Base-by-base conservation (phyloP, 306 rosid species). In the Cucumis melo region DNA sequence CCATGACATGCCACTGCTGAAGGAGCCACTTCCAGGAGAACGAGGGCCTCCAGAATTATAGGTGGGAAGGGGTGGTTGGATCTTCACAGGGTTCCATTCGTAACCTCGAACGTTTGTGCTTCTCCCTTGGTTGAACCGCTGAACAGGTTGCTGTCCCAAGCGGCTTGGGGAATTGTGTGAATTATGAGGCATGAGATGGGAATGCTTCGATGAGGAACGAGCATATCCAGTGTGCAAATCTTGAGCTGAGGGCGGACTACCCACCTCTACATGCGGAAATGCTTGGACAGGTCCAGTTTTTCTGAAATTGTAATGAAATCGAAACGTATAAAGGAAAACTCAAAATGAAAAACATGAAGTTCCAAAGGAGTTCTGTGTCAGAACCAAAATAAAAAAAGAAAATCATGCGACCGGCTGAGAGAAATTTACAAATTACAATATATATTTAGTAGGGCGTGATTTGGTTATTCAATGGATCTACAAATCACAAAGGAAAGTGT, bases 101-200 rank as follows among this genome's bases (percentile, higher is more conserved):
- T 76, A 82, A 51, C 80, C 83, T 48, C 88, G 84, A 77, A 68
- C 56, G 15, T 79, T 58, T 54, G 80, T 81, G 19, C 90, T 88
- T 86, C 96, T 88, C 77, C 95, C 91, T 19, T 90, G 91, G 76
- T 81, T 82, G 73, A 77, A 84, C 80, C 97, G 84, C 81, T 86
- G 95, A 82, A 78, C 86, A 74, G 93, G 80, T 80, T 89, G 99
- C 84, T 89, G 91, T 65, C 98, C 97, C 79, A 95, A 87, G 67
- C 99, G 99, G 79, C 97, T 92, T 48, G 95, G 99, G 54, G 97
- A 89, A 82, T 88, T 90, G 86, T 87, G 92, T 53, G 84, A 83
- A 74, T 75, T 77, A 79, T 90, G 96, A 79, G 98, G 91, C 80
- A 85, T 84, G 76, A 80, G 74, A 84, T 93, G 97, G 79, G 89